These are phyloP conservation scores for Balakata baccata DNA, from an alignment of 345 rosid species.

Conservation along the genomic window DNA sequence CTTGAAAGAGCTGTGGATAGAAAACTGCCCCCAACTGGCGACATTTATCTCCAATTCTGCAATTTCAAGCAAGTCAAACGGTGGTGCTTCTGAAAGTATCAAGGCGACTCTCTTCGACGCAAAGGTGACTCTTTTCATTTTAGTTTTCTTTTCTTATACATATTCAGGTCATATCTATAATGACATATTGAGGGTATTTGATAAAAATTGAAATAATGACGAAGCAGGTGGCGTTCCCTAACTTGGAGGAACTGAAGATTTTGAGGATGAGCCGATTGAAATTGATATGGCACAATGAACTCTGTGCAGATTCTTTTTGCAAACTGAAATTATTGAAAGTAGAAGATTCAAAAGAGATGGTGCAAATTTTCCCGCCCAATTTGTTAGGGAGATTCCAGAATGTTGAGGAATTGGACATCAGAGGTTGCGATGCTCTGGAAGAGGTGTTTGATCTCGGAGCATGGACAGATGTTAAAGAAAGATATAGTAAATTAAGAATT, in stretches of 20 bases:
- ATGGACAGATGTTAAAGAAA: not conserved
- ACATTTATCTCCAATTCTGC: not conserved
- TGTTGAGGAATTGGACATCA: not conserved
- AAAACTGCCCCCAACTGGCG: not conserved
- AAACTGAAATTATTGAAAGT: not conserved
- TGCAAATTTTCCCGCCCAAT: conserved; percentile 5
- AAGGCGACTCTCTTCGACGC: not conserved
- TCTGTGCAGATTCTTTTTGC: not conserved
- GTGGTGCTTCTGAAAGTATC: not conserved
- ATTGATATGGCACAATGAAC: not conserved
- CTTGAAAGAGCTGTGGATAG: not conserved
- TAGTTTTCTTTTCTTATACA: not conserved
- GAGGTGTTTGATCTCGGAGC: conserved; percentile 16
- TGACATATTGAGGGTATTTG: not conserved
- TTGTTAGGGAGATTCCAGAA: not conserved
- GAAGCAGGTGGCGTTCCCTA: conserved; percentile 14
- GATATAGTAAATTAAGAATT: not conserved
- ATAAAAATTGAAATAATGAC: not conserved
- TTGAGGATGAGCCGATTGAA: not conserved
- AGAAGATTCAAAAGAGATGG: not conserved
- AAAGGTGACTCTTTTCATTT: not conserved
- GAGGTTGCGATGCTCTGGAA: not conserved
- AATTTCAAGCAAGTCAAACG: not conserved
- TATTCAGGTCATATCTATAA: not conserved
- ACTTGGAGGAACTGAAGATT: not conserved